phyloP scores from a whole-genome alignment of 495 filamentous ascomycete genomes.

The Xylaria grammica region DNA sequence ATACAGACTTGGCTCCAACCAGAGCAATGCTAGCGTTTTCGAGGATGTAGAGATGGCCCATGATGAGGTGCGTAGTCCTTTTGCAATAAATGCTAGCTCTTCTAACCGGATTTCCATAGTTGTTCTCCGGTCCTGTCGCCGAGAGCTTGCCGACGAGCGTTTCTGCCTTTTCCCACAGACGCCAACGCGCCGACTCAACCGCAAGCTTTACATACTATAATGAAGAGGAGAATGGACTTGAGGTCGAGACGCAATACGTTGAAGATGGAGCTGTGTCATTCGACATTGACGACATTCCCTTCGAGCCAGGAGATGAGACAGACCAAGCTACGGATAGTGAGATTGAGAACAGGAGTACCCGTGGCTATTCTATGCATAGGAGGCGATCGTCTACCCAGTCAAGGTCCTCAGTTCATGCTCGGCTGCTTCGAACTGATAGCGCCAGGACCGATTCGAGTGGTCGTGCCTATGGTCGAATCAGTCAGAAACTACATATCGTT shows the following conservation, averaged over 20 bases:
- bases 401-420: constrained; percentile 69
- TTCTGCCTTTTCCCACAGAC: constrained; percentile 84
- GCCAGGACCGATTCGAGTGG: constrained; percentile 64
- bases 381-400: constrained; percentile 51
- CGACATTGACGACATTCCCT: constrained; percentile 48
- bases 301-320: constrained; percentile 45
- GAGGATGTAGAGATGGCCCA: constrained; percentile 99
- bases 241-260: constrained; percentile 26
- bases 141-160: constrained; percentile 93
- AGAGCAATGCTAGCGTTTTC: constrained; percentile 83
- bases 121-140: constrained; percentile 91
- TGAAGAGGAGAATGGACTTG: constrained; percentile 60
- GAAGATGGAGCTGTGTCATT: constrained; percentile 20
- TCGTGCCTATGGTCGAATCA: constrained; percentile 64
- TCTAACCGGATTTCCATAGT: constrained; percentile 53
- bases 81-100: not conserved
- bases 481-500: constrained; percentile 89
- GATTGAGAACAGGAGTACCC: constrained; percentile 41
- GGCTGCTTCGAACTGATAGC: constrained; percentile 69
- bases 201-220: constrained; percentile 92
- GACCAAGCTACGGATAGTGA: constrained; percentile 48
- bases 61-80: constrained; percentile 70
- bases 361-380: constrained; percentile 46
- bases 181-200: constrained; percentile 76
- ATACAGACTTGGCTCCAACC: constrained; percentile 71